Base-by-base conservation (phyloP, 2,329 filamentous ascomycete species). In the Colletotrichum sp. region DNA sequence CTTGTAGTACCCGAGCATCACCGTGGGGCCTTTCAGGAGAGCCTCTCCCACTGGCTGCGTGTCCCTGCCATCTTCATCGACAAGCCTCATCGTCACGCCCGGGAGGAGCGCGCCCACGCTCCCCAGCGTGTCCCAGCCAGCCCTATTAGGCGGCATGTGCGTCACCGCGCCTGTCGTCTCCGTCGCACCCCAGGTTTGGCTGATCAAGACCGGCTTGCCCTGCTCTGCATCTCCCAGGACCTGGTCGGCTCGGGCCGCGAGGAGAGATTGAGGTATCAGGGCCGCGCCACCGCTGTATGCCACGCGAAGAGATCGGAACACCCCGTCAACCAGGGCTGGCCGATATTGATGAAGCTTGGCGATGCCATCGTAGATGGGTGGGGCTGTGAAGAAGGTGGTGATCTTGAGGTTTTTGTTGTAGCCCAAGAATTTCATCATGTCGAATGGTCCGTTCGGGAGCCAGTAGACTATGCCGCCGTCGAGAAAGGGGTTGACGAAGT, bases 381-480 rank as follows among this genome's bases (percentile, higher is more conserved):
- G 68, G 32, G 63, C 68, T 0, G 66, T 61, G 34, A 75, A 67
- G 68, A 75, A 67, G 10, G 26, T 75, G 1, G 68, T 71, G 48
- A 67, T 66, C 9, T 55, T 48, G 36, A 66, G 69, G 18, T 18
- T 43, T 34, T 32, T 57, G 72, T 55, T 39, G 68, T 75, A 36
- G 4, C 18, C 16, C 7, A 74, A 30, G 48, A 77, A 74, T 48
- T 69, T 52, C 39, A 67, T n/a, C 18, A 77, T 36, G 30, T 63
- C 30, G 59, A 63, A 63, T 21, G 18, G 28, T 6, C 59, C 59
- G 16, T 5, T 66, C 2, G 34, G 74, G n/a, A 30, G 66, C 74
- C 74, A 77, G 60, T 61, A 77, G 18, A 66, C 60, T 2, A 69
- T 61, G 30, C 74, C 74, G 30, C 65, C 71, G 21, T 57, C 64